A percentile compares a stretch with the other conserved stretches of the same genome.
These are phyloP conservation scores for Miscanthus lutarioriparius DNA, from an alignment of 176 grass and related monocot species.

Conservation along the genomic window DNA sequence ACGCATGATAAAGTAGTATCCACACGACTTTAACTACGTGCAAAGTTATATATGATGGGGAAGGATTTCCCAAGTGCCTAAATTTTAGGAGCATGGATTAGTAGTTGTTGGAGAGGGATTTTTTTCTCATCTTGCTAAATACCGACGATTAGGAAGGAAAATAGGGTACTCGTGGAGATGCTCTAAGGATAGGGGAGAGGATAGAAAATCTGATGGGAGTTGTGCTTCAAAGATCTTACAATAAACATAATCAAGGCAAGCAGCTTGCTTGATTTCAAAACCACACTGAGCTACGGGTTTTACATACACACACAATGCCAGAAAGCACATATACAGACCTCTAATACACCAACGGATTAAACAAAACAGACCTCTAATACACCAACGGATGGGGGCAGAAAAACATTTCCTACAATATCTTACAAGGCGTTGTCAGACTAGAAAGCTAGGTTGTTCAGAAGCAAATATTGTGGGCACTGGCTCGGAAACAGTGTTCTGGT, in stretches of 20 bases:
- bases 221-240: not conserved
- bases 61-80: too few relatives aligned
- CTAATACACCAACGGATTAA: not conserved
- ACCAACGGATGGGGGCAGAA: not conserved
- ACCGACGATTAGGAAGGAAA: too few relatives aligned
- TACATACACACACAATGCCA: slow-evolving; percentile 1
- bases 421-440: not conserved
- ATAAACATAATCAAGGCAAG: not conserved
- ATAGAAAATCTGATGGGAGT: not conserved
- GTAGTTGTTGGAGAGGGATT: too few relatives aligned
- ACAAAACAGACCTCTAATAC: slow-evolving; percentile 3
- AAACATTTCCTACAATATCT: slow-evolving; percentile 25
- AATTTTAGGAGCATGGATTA: too few relatives aligned
- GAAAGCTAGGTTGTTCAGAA: not conserved
- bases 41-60: too few relatives aligned
- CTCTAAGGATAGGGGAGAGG: not conserved
- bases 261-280: slow-evolving; percentile 5
- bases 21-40: too few relatives aligned
- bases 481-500: not conserved
- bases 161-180: too few relatives aligned
- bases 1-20: too few relatives aligned
- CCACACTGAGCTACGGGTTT: not conserved
- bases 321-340: not conserved
- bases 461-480: not conserved
- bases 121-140: too few relatives aligned